A percentile compares a stretch with the other conserved stretches of the same genome.
phyloP scores from a whole-genome alignment of 1,284 basidiomycete species.

The Fistulina hepatica region DNA sequence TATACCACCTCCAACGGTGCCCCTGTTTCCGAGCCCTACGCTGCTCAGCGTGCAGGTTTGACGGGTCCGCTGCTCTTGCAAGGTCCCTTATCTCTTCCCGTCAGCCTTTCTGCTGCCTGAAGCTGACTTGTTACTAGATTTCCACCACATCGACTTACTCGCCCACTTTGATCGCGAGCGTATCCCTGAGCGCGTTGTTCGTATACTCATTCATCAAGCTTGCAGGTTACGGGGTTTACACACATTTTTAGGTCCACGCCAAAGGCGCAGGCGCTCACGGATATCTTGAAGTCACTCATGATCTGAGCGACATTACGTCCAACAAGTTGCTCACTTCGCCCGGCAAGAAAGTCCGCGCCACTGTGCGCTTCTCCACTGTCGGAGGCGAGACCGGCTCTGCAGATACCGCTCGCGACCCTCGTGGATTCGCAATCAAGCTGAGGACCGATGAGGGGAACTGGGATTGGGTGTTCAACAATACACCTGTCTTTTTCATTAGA shows the following conservation, averaged over 20 bases:
- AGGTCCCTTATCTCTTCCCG: conserved; percentile 37
- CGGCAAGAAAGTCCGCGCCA: conserved; percentile 61
- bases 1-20: conserved; percentile 85
- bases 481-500: conserved; percentile 63
- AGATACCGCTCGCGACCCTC: conserved; percentile 73
- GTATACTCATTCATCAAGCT: neutral
- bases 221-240: neutral
- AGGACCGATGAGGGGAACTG: conserved; percentile 68
- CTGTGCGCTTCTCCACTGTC: conserved; percentile 64
- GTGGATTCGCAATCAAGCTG: conserved; percentile 72
- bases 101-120: too few species aligned
- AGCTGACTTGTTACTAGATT: conserved; percentile 44
- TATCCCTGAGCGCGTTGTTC: conserved; percentile 64
- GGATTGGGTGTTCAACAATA: conserved; percentile 70
- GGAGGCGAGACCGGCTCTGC: conserved; percentile 65
- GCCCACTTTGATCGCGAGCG: conserved; percentile 86
- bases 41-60: conserved; percentile 62
- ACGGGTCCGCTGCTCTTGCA: conserved; percentile 81
- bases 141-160: conserved; percentile 81
- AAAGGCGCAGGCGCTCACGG: conserved; percentile 73
- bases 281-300: conserved; percentile 61
- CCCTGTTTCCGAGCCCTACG: conserved; percentile 63
- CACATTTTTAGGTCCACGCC: conserved; percentile 41
- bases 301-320: neutral
- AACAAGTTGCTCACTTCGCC: conserved; percentile 32